Base-by-base conservation (phyloP, 2,329 filamentous ascomycete species). In the Scytalidium sp. region DNA sequence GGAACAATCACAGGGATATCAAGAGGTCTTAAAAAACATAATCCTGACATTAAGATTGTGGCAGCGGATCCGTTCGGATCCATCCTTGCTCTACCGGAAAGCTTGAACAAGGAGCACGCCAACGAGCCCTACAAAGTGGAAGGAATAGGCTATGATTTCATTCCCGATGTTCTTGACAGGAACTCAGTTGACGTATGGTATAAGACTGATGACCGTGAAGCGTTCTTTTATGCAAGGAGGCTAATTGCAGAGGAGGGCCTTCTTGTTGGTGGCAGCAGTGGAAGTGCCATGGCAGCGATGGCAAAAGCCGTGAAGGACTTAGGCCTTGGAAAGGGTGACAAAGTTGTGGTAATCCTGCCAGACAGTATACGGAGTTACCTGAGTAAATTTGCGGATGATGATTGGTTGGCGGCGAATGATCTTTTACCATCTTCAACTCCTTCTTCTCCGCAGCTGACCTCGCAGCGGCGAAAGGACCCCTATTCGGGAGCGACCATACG, bases 341-440 rank as follows among this genome's bases (percentile, higher is more conserved):
- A 91, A 1, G 83, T 97, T 0, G 94, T 99, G 22, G 91, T 97
- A 22, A 75, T 99, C 47, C 77, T 97, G 17, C 95, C 94, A 1
- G 94, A 99, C 70, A 96, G 91, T 73, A 97, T 99, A 66, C 83
- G 94, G 64, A 97, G 90, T 71, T 99, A 99, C 70, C 83, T 99
- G 21, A 93, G 88, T 74, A 99, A 99, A 81, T 99, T 99, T 67
- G 91, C 91, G 58, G 94, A 99, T 67, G 95, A 99, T 66, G 94
- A 97, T 75, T 99, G 94, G 95, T 85, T 99, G 49, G 92, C 91
- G 11, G 94, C 94, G 56, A 99, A 99, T 72, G 87, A 93, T 67
- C 88, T 99, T 20, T 80, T 97, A 21, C 83, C 89, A 36, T 68
- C 67, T 47, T 74, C 69, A 42, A 67, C 63, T 20, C 68, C 66